Evolutionary conservation across 2,329 filamentous ascomycete species (phyloP), one percentile per base, ranked within the genome.

Genomic region (Nemania abortiva): DNA sequence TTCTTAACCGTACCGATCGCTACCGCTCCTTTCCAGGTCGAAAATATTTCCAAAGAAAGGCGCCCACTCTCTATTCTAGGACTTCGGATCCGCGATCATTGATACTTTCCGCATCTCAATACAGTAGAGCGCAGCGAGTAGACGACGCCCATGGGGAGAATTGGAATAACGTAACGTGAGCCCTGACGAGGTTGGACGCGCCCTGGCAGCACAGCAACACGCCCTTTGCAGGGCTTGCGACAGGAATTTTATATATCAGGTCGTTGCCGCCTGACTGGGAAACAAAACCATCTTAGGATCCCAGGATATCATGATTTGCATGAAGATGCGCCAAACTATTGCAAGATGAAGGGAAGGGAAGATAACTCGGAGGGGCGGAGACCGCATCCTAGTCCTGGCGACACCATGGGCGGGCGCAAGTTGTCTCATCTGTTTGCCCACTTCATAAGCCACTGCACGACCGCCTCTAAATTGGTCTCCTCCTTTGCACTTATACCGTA

Each of bases 401-500:
- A 65, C 64, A 50, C 31, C 57, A 31, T 58, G 63, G 52, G 34
- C 34, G 57, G 54, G 63, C 39, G 63, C 55, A 63, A 55, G 34
- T 31, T 39, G 66, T 42, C 64, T 89, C 83, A 94, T 83, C 91
- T 91, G 79, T 87, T 93, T 72, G 94, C 91, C 80, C 93, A 92
- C 74, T 94, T 95, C 81, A 99, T 95, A 80, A 99, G 86, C 93
- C 96, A 99, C 80, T 97, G 93, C 76, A 99, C 86, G 61, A 99
- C 96, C 6, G 95, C 96, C 79, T 99, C 95, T 73, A 99, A 89
- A 83, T 99, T 99, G 66, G 95, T 99, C 84, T 99, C 96, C 81
- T 98, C 95, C 82, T 98, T 98, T 70, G 95, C 96, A 80, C 95
- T 98, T 83, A 99, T 98, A 70, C 95, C 95, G 82, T 99, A 99